Conservation (phyloP, 2,329 filamentous ascomycete genomes). For the Geosmithia putterillii region DNA sequence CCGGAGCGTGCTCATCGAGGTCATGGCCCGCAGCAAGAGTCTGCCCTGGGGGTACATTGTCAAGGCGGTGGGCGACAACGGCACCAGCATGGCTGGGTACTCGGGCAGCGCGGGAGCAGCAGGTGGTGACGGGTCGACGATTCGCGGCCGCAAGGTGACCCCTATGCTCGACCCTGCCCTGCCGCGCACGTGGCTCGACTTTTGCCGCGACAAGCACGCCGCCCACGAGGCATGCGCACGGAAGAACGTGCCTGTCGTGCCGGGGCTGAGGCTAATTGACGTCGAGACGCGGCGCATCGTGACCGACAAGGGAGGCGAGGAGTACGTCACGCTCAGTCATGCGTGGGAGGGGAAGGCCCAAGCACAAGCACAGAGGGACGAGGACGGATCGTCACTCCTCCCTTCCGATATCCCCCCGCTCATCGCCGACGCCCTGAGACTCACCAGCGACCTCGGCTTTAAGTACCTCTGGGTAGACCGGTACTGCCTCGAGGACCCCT, state of each 20-base stretch:
- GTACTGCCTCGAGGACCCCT: constrained; percentile 17
- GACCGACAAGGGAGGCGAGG: constrained; percentile 10
- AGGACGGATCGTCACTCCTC: not conserved
- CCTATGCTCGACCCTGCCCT: constrained; percentile 15
- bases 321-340: no score
- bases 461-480: constrained; percentile 25
- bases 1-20: constrained; percentile 20
- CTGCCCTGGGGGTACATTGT: constrained; percentile 24
- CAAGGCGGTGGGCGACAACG: constrained; percentile 11
- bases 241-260: constrained; percentile 6
- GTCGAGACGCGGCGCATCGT: constrained; percentile 15
- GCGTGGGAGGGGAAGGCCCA: constrained; percentile 7
- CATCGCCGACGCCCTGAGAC: constrained; percentile 18
- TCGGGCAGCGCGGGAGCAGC: not conserved
- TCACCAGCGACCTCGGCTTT: constrained; percentile 17
- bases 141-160: constrained; percentile 19
- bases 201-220: constrained; percentile 17
- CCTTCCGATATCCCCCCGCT: constrained; percentile 11
- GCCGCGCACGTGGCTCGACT: constrained; percentile 19
- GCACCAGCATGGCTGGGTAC: constrained; percentile 1
- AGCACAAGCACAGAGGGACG: not conserved
- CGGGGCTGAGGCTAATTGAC: constrained; percentile 19
- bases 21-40: constrained; percentile 20
- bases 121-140: constrained; percentile 6
- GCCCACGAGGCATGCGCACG: constrained; percentile 8